Evolutionary conservation across 441 rosid genomes (phyloP), one percentile per base, ranked within the genome.

Genomic region (Isatis lusitanica): DNA sequence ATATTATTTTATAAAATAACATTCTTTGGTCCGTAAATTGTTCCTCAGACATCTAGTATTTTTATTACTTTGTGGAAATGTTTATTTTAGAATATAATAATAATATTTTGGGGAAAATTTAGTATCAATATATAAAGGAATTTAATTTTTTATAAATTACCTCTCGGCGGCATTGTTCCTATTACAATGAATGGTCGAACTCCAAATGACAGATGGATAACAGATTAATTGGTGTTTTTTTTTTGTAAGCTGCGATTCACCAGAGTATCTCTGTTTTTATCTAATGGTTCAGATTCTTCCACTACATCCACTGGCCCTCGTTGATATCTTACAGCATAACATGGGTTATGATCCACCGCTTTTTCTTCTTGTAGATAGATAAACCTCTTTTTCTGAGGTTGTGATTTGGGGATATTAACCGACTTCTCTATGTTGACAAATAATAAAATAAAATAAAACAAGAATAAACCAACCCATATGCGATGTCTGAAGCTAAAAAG

Each of bases 231-330:
- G 26, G 51, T 47, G 50, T 21, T 21, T 21, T 21, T 21, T 3
- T 63, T 47, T 74, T 74, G 77, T 57, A 66, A 56, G 60, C 36
- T 74, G 66, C 66, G 65, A 73, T 44, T 26, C 10, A 39, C 36
- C 43, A 26, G 42, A 73, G 43, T 24, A 36, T 43, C 59, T 66
- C 13, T 38, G 28, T 18, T 65, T 55, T 46, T 1, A 40, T 70
- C 57, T 26, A 16, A 26, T 66, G 72, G 72, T 6, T 65, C 38
- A 66, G 59, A 56, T 65, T 56, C 31, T 36, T 24, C 42, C 51
- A 10, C 13, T 10, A 65, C 40, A 57, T 6, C 57, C 59, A 12
- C 35, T 53, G 70, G 64, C 64, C 47, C 47, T 60, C 47, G 47
- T 9, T 60, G 64, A 38, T 60, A 30, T 17, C 46, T 26, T 6